phyloP scores from a whole-genome alignment of 306 rosid species.

The Begonia loranthoides region DNA sequence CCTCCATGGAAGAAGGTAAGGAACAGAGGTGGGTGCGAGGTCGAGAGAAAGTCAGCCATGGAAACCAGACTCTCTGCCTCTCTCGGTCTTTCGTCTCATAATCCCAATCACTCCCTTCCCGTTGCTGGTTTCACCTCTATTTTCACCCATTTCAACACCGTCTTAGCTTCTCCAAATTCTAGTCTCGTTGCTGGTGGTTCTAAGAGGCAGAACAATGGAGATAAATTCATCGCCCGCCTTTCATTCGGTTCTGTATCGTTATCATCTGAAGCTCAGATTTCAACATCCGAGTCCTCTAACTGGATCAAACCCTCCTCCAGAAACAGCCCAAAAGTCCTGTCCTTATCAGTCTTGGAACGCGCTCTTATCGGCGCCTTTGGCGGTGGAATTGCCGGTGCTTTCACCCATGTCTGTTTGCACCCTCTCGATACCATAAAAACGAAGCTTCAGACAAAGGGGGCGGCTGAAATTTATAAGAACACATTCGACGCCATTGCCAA shows the following conservation, averaged over 20 bases:
- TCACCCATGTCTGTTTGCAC: conserved; percentile 75
- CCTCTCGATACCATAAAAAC: conserved; percentile 85
- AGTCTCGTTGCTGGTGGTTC: not conserved
- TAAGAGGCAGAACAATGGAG: not conserved
- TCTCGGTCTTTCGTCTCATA: conserved; percentile 44
- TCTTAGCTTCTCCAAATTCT: conserved; percentile 21
- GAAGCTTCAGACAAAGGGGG: conserved; percentile 81
- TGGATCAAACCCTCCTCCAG: conserved; percentile 20
- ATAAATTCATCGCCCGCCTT: conserved; percentile 5
- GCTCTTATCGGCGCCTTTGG: conserved; percentile 75
- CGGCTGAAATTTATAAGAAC: conserved; percentile 49
- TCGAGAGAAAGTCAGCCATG: conserved; percentile 17
- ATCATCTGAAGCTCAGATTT: conserved; percentile 13
- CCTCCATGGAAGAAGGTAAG: too few species aligned
- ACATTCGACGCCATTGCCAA: conserved; percentile 51
- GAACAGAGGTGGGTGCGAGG: too few species aligned
- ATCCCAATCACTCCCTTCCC: conserved; percentile 9
- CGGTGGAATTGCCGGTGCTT: conserved; percentile 93
- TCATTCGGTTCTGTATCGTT: conserved; percentile 34
- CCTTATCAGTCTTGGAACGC: conserved; percentile 61
- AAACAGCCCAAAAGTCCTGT: conserved; percentile 17
- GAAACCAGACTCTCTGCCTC: conserved; percentile 60
- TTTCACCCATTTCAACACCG: conserved; percentile 32
- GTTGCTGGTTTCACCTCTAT: conserved; percentile 19
- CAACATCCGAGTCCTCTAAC: conserved; percentile 10